Conservation (phyloP, 306 rosid genomes). For the Pyrus communis region DNA sequence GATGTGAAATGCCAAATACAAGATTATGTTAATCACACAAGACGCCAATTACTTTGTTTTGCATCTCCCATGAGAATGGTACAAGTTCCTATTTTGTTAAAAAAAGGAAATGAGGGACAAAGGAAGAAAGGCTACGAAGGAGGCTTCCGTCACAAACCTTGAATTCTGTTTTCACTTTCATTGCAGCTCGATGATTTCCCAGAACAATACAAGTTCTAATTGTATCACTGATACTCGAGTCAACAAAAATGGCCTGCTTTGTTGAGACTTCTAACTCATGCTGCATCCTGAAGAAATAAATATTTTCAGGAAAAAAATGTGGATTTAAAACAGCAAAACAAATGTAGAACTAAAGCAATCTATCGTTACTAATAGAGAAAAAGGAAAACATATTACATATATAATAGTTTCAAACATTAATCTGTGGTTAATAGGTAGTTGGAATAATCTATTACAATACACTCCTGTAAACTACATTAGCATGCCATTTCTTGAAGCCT, state of each 20-base stretch:
- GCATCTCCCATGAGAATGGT: neutral
- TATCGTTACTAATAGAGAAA: neutral
- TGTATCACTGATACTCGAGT: conserved; percentile 92
- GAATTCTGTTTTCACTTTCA: conserved; percentile 85
- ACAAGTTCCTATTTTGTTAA: neutral
- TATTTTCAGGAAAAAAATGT: neutral
- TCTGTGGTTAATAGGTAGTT: neutral
- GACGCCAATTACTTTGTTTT: neutral
- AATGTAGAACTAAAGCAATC: neutral
- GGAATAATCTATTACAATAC: neutral
- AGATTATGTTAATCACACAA: neutral
- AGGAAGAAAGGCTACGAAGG: neutral
- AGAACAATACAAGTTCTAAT: conserved; percentile 94
- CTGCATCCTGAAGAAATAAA: conserved; percentile 55
- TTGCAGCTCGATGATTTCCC: conserved; percentile 93
- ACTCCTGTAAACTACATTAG: conserved; percentile 3
- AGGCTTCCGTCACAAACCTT: conserved; percentile 47
- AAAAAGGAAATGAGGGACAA: neutral
- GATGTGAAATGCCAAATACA: conserved; percentile 7
- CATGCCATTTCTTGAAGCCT: conserved; percentile 4
- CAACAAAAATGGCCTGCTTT: conserved; percentile 97
- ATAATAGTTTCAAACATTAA: neutral
- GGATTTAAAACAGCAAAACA: neutral
- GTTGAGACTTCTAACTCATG: conserved; percentile 85
- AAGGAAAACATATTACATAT: neutral